Percentiles rank a stretch among this genome's conserved stretches.
phyloP scores from a whole-genome alignment of 192 early-diverging fungal genomes.

The Gaertneriomyces sp. region DNA sequence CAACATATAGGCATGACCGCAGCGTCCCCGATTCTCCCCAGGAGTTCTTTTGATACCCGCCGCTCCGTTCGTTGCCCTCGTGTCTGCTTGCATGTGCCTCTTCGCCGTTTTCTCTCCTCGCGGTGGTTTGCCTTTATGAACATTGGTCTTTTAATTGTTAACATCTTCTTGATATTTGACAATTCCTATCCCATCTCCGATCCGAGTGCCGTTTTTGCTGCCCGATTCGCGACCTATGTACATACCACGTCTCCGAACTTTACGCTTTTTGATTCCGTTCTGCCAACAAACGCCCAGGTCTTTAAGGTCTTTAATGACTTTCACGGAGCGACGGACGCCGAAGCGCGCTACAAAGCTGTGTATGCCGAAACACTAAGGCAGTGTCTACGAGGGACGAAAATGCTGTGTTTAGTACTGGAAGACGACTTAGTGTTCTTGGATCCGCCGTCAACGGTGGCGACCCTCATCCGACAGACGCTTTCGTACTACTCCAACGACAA shows the following conservation, averaged over 20 bases:
- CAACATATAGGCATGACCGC: too few relatives aligned
- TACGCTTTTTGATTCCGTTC: neutral
- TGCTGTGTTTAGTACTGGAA: slow-evolving; percentile 3
- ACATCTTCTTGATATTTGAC: neutral
- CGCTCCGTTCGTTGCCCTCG: too few relatives aligned
- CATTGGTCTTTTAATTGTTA: neutral
- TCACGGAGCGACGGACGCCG: neutral
- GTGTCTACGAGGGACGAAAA: neutral
- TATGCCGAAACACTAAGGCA: neutral
- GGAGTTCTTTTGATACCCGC: too few relatives aligned
- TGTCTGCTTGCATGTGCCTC: too few relatives aligned
- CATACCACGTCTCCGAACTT: neutral
- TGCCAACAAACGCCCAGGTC: neutral
- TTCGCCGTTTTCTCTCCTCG: slow-evolving; percentile 5
- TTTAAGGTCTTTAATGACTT: slow-evolving; percentile 5
- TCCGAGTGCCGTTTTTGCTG: neutral
- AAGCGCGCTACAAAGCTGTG: neutral
- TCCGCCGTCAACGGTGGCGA: slow-evolving; percentile 3
- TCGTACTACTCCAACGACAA: slow-evolving; percentile 6
- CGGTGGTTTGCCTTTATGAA: neutral
- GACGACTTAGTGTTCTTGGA: slow-evolving; percentile 9
- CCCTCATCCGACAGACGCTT: neutral
- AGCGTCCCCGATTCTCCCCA: too few relatives aligned
- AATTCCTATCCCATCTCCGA: slow-evolving; percentile 4
- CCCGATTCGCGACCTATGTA: slow-evolving; percentile 3